Conservation (phyloP, 345 rosid genomes). For the Salix caprea region DNA sequence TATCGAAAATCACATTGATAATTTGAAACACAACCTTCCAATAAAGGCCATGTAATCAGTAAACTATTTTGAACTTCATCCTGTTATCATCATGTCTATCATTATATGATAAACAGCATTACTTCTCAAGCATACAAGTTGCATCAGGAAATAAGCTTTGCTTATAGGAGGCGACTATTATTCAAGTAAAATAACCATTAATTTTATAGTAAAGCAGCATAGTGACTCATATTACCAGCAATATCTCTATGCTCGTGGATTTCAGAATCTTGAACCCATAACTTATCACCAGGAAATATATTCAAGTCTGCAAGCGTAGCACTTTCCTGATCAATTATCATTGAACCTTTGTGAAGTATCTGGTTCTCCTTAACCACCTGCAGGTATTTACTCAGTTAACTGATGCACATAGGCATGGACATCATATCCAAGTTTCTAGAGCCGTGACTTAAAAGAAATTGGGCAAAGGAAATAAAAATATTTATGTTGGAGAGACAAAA, state of each 20-base stretch:
- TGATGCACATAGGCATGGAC: neutral
- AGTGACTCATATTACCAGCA: constrained; percentile 56
- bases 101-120: neutral
- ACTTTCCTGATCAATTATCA: constrained; percentile 66
- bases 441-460: neutral
- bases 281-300: constrained; percentile 90
- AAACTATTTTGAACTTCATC: neutral
- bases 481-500: neutral
- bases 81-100: neutral
- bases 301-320: constrained; percentile 96
- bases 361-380: constrained; percentile 97
- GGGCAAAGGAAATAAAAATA: neutral
- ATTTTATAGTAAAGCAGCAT: neutral
- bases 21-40: neutral
- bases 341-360: constrained; percentile 82
- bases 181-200: neutral
- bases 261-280: constrained; percentile 97
- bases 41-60: neutral
- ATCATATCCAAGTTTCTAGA: neutral
- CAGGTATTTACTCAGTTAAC: constrained; percentile 12
- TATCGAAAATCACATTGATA: neutral
- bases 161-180: neutral
- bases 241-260: constrained; percentile 91
- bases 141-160: neutral
- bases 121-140: neutral